Base-by-base conservation (phyloP, 306 rosid species). In the Luffa acutangula region DNA sequence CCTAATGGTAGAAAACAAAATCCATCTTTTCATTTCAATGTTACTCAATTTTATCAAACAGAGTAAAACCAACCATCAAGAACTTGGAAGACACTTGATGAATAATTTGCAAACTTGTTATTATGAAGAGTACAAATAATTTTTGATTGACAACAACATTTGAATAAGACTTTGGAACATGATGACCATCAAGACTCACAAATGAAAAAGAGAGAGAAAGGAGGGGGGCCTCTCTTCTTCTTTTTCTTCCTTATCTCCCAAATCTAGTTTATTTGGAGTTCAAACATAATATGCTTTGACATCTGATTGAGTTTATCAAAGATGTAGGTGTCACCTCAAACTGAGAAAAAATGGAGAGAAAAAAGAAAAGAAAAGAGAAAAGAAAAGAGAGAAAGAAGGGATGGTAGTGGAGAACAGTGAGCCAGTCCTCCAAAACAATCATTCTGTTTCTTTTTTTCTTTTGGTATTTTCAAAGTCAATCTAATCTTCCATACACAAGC, bases 261-360 rank as follows among this genome's bases (percentile, higher is more conserved):
- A 11, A 1, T 63, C 6, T 11, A 2, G 2, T 31, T 63, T 25
- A 25, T 0, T 63, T 63, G 43, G 70, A 63, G 70, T 63, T 63
- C 2, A 12, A 33, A 63, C 69, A 62, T 18, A 63, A 63, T 34
- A 63, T 31, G 36, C 9, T 33, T 64, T 64, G 21, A 64, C 71
- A 31, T 64, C 9, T 34, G 71, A 64, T 34, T 34, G 71, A 36
- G n/a, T 20, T 6, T 34, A 64, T 64, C 45, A 64, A 36, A 64
- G n/a, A 64, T 64, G 71, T 14, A 64, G 45, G 71, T 64, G 71
- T 33, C 71, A 36, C 45, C 71, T 64, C 71, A 64, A 64, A 64
- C 45, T 64, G 9, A 13, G 36, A 6, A 5, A 13, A 64, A 2
- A 11, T 0, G 10, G 1, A 13, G 2, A 57, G 7, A 20, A 6